Percentiles rank a stretch among this genome's conserved stretches.
Evolutionary conservation across 176 grass and related monocot genomes (phyloP).

Genomic region (Bothriochloa decipiens): DNA sequence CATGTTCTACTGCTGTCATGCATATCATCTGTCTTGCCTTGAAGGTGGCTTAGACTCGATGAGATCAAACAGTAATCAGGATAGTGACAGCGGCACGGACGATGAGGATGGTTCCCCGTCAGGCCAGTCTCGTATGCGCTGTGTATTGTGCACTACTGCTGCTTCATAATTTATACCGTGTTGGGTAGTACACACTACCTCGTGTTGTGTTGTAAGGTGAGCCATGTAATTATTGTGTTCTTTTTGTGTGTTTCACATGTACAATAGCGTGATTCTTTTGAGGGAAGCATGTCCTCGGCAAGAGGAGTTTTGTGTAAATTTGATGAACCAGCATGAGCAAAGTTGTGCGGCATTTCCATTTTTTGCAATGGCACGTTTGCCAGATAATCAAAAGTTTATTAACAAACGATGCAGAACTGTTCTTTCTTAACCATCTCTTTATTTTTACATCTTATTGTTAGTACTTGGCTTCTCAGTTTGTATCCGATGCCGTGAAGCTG

Average conservation of each 20-base stretch:
- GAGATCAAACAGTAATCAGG: slow-evolving; percentile 52
- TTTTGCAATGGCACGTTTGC: slow-evolving; percentile 41
- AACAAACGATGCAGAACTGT: neutral
- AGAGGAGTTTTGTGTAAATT: slow-evolving; percentile 47
- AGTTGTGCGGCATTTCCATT: slow-evolving; percentile 41
- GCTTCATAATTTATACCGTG: slow-evolving; percentile 52
- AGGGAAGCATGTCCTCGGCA: slow-evolving; percentile 32
- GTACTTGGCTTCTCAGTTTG: neutral
- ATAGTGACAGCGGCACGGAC: slow-evolving; percentile 50
- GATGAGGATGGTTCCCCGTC: slow-evolving; percentile 47
- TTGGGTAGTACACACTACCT: slow-evolving; percentile 21
- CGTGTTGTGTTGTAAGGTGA: slow-evolving; percentile 50
- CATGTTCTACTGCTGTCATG: slow-evolving; percentile 94
- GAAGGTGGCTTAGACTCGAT: slow-evolving; percentile 71
- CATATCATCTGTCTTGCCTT: slow-evolving; percentile 82
- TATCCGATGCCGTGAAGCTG: neutral
- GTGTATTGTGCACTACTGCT: slow-evolving; percentile 95
- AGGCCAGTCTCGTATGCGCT: slow-evolving; percentile 64
- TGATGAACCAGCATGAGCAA: slow-evolving; percentile 14
- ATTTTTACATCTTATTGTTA: neutral
- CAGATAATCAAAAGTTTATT: slow-evolving; percentile 31
- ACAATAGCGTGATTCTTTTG: slow-evolving; percentile 63
- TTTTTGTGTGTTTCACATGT: slow-evolving; percentile 54
- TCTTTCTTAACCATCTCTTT: neutral
- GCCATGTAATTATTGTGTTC: slow-evolving; percentile 70